Evolutionary conservation across 768 basidiomycete species (phyloP), one percentile per base, ranked within the genome.

Genomic region (Serpula lacrymans): DNA sequence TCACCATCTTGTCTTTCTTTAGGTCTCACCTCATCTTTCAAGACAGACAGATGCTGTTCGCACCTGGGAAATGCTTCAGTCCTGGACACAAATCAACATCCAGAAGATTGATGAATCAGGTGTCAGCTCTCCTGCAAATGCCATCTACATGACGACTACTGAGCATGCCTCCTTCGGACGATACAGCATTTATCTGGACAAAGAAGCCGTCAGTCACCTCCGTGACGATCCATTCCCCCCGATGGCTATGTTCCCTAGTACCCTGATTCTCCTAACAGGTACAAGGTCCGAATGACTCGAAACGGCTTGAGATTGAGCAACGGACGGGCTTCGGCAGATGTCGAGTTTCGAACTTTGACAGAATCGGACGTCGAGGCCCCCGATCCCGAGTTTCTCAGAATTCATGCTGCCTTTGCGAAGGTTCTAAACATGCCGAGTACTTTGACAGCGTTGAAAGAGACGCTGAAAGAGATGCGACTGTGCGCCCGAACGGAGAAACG

Each of bases 351-450:
- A 45, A 45, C 37, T 11, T n/a, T n/a, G n/a, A n/a, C 26, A 10
- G 36, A 48, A 23, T 27, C 43, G 2, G 28, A 37, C 20, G 22
- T 48, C 18, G 41, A 37, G 7, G 36, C 48, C 10, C 55, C 53
- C 1, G 44, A 52, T 25, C 44, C 52, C 8, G 25, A 42, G 22
- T 42, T 48, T 26, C 41, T 57, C 43, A 26, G 37, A 29, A 22
- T 50, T 25, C 55, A 57, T 43, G 51, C 51, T 13, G 46, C 53
- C 22, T 47, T 54, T 41, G 55, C 46, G 10, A 48, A 46, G 39
- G 53, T 52, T 29, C 32, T 50, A 5, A 27, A 50, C 13, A 27
- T 46, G 49, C 33, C 21, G 29, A 35, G 24, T 51, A 49, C 38
- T 5, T 53, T 26, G 45, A 53, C n/a, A n/a, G n/a, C n/a, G n/a